phyloP scores from a whole-genome alignment of 1,139 yeast species.

The Candida sojae region DNA sequence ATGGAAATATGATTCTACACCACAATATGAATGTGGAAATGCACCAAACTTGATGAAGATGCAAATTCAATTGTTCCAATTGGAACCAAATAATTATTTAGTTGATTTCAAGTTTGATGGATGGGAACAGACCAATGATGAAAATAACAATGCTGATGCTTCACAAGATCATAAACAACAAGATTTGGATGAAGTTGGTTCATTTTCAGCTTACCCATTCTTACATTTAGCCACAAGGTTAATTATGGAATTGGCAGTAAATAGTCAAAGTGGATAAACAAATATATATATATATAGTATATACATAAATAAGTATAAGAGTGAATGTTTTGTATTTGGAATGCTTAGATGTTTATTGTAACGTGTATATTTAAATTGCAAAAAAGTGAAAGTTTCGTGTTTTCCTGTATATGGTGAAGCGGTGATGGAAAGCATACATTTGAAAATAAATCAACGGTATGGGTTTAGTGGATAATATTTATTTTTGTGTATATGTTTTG shows the following conservation, averaged over 20 bases:
- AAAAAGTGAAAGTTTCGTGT: background rate
- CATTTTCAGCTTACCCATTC: conserved; percentile 93
- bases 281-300: no score
- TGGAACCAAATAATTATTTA: conserved; percentile 92
- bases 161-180: conserved; percentile 18
- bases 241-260: conserved; percentile 96
- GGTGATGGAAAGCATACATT: no score
- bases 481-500: background rate
- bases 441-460: background rate
- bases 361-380: background rate
- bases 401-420: background rate
- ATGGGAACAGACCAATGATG: conserved; percentile 56
- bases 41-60: conserved; percentile 70
- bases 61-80: conserved; percentile 94
- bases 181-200: conserved; percentile 70
- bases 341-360: background rate
- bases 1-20: conserved; percentile 74
- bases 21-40: conserved; percentile 22
- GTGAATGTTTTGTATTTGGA: background rate
- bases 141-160: background rate
- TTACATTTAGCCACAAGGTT: conserved; percentile 87
- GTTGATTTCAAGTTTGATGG: conserved; percentile 99
- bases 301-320: background rate
- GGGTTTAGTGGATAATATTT: background rate
- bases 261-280: conserved; percentile 34